Conservation (phyloP, 441 rosid genomes). For the Erodium moschatum region DNA sequence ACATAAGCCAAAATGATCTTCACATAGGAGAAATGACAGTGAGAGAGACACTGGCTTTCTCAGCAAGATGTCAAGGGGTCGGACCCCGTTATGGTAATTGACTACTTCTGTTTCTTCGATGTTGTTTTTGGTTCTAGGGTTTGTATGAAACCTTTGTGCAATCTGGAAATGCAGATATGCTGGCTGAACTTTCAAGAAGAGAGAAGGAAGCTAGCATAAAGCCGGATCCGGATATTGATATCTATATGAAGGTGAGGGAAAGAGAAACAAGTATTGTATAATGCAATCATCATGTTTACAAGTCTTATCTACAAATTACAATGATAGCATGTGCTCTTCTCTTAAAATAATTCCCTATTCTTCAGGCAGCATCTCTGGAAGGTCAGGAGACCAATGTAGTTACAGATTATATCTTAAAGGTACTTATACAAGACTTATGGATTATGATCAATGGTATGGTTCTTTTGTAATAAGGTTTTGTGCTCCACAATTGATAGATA, state of each 20-base stretch:
- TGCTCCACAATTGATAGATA: conserved; percentile 30
- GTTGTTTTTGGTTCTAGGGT: too few relatives aligned
- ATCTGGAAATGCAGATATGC: conserved; percentile 30
- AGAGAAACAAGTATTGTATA: neutral
- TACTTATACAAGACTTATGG: conserved; percentile 11
- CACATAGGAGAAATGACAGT: conserved; percentile 62
- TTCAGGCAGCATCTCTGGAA: conserved; percentile 47
- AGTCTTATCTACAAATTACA: neutral
- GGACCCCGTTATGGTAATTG: conserved; percentile 45
- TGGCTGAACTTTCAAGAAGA: conserved; percentile 39
- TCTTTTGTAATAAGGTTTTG: neutral
- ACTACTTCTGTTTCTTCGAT: too few relatives aligned
- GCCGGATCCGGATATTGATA: conserved; percentile 56
- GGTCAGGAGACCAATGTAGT: conserved; percentile 56
- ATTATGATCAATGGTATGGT: neutral
- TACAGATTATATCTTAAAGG: conserved; percentile 66
- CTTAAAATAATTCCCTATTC: neutral
- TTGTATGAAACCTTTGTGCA: neutral
- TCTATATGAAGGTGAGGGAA: conserved; percentile 48
- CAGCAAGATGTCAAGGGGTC: conserved; percentile 60
- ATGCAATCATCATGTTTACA: neutral
- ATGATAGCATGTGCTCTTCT: neutral
- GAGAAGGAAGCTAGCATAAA: conserved; percentile 43
- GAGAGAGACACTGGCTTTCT: conserved; percentile 47
- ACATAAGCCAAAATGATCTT: conserved; percentile 46